A percentile compares a stretch with the other conserved stretches of the same genome.
Conservation (phyloP, 768 basidiomycete species). For the Xerocomellus amylosporus region DNA sequence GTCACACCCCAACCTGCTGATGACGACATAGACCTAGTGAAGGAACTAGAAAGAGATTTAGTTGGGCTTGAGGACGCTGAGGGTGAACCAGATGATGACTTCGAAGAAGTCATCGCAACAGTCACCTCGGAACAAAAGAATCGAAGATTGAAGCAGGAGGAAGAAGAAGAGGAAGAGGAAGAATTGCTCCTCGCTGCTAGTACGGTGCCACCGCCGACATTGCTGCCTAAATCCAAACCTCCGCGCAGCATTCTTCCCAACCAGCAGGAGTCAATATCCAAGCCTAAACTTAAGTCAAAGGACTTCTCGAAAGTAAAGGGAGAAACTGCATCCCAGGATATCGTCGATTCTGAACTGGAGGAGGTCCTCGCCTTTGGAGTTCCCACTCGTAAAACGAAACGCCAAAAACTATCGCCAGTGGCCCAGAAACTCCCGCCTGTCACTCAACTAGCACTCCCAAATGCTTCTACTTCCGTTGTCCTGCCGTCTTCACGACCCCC, state of each 20-base stretch:
- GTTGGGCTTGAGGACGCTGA: conserved; percentile 35
- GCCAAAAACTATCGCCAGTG: conserved; percentile 24
- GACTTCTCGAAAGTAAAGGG: conserved; percentile 22
- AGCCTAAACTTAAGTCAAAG: conserved; percentile 29
- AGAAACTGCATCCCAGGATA: conserved; percentile 15
- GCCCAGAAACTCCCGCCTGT: conserved; percentile 10
- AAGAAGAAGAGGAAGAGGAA: conserved; percentile 32
- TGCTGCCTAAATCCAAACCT: conserved; percentile 35
- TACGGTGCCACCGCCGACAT: conserved; percentile 17
- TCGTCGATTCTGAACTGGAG: conserved; percentile 36
- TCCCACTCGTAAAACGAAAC: conserved; percentile 41
- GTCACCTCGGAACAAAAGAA: conserved; percentile 26
- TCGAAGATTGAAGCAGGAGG: conserved; percentile 31
- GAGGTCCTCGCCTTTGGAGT: conserved; percentile 50
- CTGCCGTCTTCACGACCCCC: conserved; percentile 30
- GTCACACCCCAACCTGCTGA: conserved; percentile 24
- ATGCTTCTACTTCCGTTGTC: conserved; percentile 28
- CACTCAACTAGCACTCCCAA: conserved; percentile 41
- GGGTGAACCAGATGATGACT: conserved; percentile 44
- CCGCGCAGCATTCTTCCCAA: conserved; percentile 24
- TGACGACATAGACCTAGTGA: conserved; percentile 28
- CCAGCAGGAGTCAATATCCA: conserved; percentile 20
- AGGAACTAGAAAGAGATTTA: conserved; percentile 28
- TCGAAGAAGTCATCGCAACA: conserved; percentile 39
- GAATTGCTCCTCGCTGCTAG: conserved; percentile 28